Percentiles rank a stretch among this genome's conserved stretches.
These are phyloP conservation scores for Oxalis stricta DNA, from an alignment of 441 rosid genomes.

Conservation along the genomic window DNA sequence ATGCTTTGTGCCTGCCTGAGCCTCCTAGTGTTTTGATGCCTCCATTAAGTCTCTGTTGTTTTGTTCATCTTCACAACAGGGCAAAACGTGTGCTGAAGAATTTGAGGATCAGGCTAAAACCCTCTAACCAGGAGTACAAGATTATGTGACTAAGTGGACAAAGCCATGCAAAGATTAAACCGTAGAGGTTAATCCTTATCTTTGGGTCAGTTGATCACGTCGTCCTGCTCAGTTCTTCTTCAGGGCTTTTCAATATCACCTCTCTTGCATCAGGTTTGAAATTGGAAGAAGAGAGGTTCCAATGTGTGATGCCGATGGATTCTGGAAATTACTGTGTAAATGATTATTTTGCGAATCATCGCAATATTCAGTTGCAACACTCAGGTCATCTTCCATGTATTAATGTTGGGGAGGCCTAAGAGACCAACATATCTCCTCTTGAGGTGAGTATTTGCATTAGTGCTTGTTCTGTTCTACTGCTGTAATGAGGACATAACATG, in stretches of 20 bases:
- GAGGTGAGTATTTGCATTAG: slow-evolving; percentile 28
- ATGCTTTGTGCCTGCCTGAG: no score
- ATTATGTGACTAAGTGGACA: slow-evolving; percentile 67
- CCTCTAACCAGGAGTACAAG: slow-evolving; percentile 55
- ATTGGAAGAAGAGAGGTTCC: slow-evolving; percentile 22
- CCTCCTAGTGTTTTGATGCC: not conserved
- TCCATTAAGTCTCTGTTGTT: not conserved
- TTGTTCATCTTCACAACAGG: slow-evolving; percentile 16
- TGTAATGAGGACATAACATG: no score
- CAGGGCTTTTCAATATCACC: not conserved
- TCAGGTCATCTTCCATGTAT: slow-evolving; percentile 65
- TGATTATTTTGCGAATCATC: slow-evolving; percentile 51
- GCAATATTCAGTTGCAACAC: slow-evolving; percentile 34
- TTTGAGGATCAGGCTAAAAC: slow-evolving; percentile 47
- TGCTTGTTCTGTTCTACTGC: no score
- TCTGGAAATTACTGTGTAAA: slow-evolving; percentile 39
- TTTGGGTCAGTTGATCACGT: slow-evolving; percentile 4
- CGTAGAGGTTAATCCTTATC: not conserved
- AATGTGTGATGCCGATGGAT: slow-evolving; percentile 17
- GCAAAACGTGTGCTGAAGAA: slow-evolving; percentile 54
- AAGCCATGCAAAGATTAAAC: slow-evolving; percentile 35
- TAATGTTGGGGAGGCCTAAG: slow-evolving; percentile 77
- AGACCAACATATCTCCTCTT: slow-evolving; percentile 64
- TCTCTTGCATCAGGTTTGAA: slow-evolving; percentile 33
- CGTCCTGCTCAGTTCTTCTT: slow-evolving; percentile 1